phyloP scores from a whole-genome alignment of 164 flowering plant genomes.

The Kalanchoe fedtschenkoi region DNA sequence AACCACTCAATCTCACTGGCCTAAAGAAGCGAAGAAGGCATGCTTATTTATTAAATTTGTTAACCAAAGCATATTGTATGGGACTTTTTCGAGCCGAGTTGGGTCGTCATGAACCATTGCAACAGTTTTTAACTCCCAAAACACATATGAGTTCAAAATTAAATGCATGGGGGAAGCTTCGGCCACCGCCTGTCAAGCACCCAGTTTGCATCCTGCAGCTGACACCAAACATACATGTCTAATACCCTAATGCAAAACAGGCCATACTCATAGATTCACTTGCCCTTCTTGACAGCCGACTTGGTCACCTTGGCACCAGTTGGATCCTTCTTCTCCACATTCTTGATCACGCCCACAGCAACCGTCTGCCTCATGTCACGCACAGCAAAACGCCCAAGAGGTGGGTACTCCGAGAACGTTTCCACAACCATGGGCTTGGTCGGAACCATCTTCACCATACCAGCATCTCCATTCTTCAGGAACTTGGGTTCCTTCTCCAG shows the following conservation, averaged over 20 bases:
- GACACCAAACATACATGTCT: too few species aligned
- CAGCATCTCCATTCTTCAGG: constrained; percentile 4
- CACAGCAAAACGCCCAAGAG: constrained; percentile 2
- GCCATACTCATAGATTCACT: background rate
- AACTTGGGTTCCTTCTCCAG: constrained; percentile 5
- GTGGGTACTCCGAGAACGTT: constrained; percentile 2
- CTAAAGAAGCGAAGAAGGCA: too few species aligned
- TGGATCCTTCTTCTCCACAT: constrained; percentile 3
- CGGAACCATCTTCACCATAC: constrained; percentile 5
- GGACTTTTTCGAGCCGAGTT: too few species aligned
- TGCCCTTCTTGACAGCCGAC: constrained; percentile 15
- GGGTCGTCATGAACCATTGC: too few species aligned
- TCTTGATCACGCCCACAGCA: constrained; percentile 1
- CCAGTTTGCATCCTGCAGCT: too few species aligned
- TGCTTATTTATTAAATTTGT: too few species aligned
- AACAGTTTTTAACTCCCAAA: too few species aligned
- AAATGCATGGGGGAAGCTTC: too few species aligned
- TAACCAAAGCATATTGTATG: too few species aligned
- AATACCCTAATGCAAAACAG: background rate
- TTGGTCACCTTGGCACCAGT: constrained; percentile 27
- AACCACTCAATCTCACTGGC: too few species aligned
- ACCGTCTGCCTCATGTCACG: constrained; percentile 6
- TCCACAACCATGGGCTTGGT: constrained; percentile 5
- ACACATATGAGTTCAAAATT: too few species aligned
- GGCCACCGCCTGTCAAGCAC: too few species aligned